A percentile compares a stretch with the other conserved stretches of the same genome.
Evolutionary conservation across 495 filamentous ascomycete genomes (phyloP).

Genomic region (Penicillium crystallinum): DNA sequence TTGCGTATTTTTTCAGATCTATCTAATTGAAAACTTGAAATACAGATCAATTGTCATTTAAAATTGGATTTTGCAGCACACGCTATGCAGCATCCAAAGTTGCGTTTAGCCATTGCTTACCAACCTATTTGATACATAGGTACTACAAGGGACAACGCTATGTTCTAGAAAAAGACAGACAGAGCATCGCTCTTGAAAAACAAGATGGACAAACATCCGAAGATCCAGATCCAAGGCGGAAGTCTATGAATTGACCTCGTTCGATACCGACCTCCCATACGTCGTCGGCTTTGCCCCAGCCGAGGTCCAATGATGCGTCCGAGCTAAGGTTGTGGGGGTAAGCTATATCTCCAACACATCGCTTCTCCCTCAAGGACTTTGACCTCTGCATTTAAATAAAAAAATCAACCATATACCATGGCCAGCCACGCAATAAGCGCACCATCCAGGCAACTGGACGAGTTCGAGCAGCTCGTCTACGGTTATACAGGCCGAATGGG

Average conservation of each 20-base stretch:
- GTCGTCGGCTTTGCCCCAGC: not conserved
- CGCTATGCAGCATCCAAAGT: not conserved
- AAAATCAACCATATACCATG: constrained; percentile 11
- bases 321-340: constrained; percentile 4
- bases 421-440: constrained; percentile 13
- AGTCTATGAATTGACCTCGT: not conserved
- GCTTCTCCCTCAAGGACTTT: not conserved
- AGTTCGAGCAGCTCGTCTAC: constrained; percentile 34
- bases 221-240: not conserved
- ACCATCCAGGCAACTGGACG: constrained; percentile 26
- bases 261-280: not conserved
- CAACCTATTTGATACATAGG: not conserved
- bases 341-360: not conserved
- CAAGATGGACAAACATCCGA: not conserved
- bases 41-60: not conserved
- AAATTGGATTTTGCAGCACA: not conserved
- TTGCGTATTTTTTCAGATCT: no score
- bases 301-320: constrained; percentile 4
- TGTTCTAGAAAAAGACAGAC: not conserved
- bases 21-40: no score
- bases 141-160: no score
- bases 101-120: not conserved
- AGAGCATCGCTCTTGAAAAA: not conserved
- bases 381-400: not conserved
- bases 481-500: constrained; percentile 23